Base-by-base conservation (phyloP, 441 rosid genomes). In the Erodium texanum region DNA sequence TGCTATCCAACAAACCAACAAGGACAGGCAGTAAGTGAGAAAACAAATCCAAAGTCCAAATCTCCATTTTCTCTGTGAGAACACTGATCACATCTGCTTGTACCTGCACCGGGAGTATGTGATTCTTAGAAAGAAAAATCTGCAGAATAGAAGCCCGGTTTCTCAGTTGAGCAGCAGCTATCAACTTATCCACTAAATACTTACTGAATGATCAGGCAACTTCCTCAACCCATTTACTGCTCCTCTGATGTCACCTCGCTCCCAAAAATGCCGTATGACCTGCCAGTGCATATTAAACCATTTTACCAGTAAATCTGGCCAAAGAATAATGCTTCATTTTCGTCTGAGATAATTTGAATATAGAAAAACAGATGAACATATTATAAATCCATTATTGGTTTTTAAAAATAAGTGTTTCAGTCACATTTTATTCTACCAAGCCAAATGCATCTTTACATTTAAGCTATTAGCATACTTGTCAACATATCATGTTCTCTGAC, bases 141-240 rank as follows among this genome's bases (percentile, higher is more conserved):
- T 41, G 2, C 59, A 16, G 56, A 36, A 77, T 24, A 70, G 68
- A 73, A 38, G 56, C 70, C 59, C 23, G 41, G 66, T 69, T 74
- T 74, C 38, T 41, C 29, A 50, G 71, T 63, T 24, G 50, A 73
- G 24, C 24, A 64, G 63, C 29, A 45, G 19, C 58, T 34, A 50
- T 38, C 54, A 67, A 73, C 52, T 58, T 66, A 36, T 79, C 70
- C 68, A 67, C 58, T 54, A 73, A 73, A 80, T 78, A 84, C 99
- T 34, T 88, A 94, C 99, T 74, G 91, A 85, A 77, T 89, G 93
- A 85, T 94, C 97, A 54, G 96, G 92, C 81, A 94, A 77, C 74
- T 86, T 88, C 86, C 77, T 87, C 83, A 89, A 41, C 64, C 94
- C 90, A 73, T 70, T 76, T 0, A 92, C 76, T 7, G 98, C 96